A percentile compares a stretch with the other conserved stretches of the same genome.
These are phyloP conservation scores for Hirschfeldia incana DNA, from an alignment of 345 rosid genomes.

Conservation along the genomic window DNA sequence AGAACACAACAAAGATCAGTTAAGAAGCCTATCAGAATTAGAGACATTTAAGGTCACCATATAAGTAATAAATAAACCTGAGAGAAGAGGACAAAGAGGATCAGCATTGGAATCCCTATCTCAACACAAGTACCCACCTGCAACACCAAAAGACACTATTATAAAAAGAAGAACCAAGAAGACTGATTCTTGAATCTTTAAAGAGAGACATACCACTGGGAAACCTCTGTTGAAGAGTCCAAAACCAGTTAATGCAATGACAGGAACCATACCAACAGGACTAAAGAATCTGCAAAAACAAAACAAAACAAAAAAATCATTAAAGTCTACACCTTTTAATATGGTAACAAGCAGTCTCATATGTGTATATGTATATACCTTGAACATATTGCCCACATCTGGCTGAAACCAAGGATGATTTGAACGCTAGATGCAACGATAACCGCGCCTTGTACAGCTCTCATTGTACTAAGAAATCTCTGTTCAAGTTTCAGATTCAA, in stretches of 20 bases:
- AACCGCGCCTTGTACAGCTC: constrained; percentile 97
- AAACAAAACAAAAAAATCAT: not conserved
- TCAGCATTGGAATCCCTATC: constrained; percentile 89
- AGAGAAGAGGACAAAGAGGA: constrained; percentile 75
- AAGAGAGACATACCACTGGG: constrained; percentile 66
- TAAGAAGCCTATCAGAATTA: not conserved
- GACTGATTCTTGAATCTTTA: not conserved
- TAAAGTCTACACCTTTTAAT: not conserved
- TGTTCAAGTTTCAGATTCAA: constrained; percentile 16
- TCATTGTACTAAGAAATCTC: constrained; percentile 93
- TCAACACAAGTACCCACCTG: constrained; percentile 91
- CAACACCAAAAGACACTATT: constrained; percentile 5
- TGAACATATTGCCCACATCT: constrained; percentile 93
- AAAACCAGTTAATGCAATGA: constrained; percentile 83
- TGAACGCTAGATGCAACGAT: constrained; percentile 96
- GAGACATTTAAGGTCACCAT: not conserved
- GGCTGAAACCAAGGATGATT: constrained; percentile 92
- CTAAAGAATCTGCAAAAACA: constrained; percentile 79
- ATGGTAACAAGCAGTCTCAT: constrained; percentile 1
- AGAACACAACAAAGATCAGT: constrained; percentile 5
- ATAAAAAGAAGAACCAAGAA: not conserved
- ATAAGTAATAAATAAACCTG: constrained; percentile 53
- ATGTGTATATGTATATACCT: constrained; percentile 47
- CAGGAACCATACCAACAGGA: constrained; percentile 98
- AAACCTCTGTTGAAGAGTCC: constrained; percentile 98